These are phyloP conservation scores for Lachancea fermentati DNA, from an alignment of 805 yeast genomes.

Conservation along the genomic window DNA sequence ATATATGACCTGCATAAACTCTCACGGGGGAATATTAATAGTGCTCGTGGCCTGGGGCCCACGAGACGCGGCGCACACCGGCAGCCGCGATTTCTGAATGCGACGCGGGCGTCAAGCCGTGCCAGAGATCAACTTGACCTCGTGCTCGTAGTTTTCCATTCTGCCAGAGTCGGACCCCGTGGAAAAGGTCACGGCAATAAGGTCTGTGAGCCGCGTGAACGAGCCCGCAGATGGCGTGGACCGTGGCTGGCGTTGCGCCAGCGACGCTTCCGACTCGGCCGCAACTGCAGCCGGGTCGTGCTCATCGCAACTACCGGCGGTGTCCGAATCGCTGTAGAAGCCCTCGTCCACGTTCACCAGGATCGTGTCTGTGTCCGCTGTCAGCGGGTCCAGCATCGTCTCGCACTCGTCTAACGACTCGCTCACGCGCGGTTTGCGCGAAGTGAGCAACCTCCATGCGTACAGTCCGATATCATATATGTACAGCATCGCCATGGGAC, in stretches of 20 bases:
- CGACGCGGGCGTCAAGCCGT: conserved; percentile 4
- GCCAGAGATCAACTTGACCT: conserved; percentile 6
- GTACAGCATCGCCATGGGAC: conserved; percentile 12
- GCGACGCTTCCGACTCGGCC: background rate
- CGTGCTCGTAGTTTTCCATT: conserved; percentile 5
- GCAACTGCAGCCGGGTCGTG: conserved; percentile 2
- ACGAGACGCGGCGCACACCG: background rate
- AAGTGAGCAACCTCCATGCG: conserved; percentile 9
- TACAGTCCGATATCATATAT: conserved; percentile 12
- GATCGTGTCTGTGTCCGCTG: background rate
- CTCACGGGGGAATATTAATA: background rate
- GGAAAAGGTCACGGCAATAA: conserved; percentile 7
- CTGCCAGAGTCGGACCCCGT: conserved; percentile 2
- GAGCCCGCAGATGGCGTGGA: conserved; percentile 1
- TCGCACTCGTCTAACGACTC: background rate
- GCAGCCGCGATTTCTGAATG: background rate
- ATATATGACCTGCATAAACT: conserved; percentile 1
- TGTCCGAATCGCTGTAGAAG: conserved; percentile 1
- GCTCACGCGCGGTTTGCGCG: background rate
- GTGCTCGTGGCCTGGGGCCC: background rate
- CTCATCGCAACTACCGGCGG: conserved; percentile 2
- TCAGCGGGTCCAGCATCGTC: background rate
- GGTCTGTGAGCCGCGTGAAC: conserved; percentile 6
- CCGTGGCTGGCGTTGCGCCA: background rate
- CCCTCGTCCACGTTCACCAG: background rate